Conservation (phyloP, 2,329 filamentous ascomycete genomes). For the Helotiales sp. region DNA sequence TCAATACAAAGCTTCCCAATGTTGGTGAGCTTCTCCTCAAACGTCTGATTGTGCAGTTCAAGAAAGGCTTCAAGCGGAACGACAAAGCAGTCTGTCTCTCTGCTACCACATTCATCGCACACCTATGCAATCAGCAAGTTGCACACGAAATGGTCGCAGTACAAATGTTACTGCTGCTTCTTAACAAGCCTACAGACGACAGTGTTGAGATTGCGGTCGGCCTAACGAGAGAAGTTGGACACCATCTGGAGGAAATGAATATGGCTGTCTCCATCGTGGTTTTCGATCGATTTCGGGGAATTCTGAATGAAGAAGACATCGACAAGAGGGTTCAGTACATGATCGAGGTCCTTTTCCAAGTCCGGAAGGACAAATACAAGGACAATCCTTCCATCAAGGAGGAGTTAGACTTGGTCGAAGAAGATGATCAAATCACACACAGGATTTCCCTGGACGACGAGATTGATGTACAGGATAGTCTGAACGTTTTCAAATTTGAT, state of each 20-base stretch:
- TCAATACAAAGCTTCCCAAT: conserved; percentile 95
- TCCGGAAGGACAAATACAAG: conserved; percentile 95
- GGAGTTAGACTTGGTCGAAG: conserved; percentile 92
- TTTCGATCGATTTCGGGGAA: conserved; percentile 94
- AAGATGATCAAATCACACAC: conserved; percentile 98
- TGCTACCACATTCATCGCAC: conserved; percentile 92
- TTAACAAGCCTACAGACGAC: conserved; percentile 96
- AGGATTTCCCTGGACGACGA: conserved; percentile 80
- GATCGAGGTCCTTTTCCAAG: conserved; percentile 97
- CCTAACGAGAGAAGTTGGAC: conserved; percentile 88
- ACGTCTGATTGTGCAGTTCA: conserved; percentile 86
- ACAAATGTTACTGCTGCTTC: conserved; percentile 87
- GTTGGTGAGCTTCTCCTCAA: conserved; percentile 90
- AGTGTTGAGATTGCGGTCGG: conserved; percentile 97
- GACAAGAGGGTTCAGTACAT: conserved; percentile 99
- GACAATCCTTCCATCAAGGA: conserved; percentile 90
- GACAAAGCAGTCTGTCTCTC: conserved; percentile 96
- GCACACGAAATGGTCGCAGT: conserved; percentile 92
- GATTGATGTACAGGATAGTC: conserved; percentile 80
- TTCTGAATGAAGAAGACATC: conserved; percentile 94
- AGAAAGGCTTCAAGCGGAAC: conserved; percentile 93
- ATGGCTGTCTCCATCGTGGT: conserved; percentile 84
- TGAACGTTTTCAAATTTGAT: conserved; percentile 97
- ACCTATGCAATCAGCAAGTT: conserved; percentile 95
- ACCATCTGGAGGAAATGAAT: conserved; percentile 96